Conservation (phyloP, 225 moss, liverwort and hornwort genomes). For the Thuidium tamariscinum region DNA sequence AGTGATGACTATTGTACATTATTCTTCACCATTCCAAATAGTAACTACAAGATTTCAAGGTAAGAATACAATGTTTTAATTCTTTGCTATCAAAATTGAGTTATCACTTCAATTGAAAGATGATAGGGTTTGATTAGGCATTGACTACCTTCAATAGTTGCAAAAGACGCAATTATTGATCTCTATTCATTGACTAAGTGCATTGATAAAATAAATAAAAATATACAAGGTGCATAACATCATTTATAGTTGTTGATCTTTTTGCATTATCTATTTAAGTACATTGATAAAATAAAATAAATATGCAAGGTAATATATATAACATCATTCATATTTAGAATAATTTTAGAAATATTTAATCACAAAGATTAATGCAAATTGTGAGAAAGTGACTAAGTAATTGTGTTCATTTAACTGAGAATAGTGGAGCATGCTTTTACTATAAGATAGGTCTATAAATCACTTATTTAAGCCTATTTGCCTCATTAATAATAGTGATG, state of each 20-base stretch:
- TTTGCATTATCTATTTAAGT: no score
- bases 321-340: no score
- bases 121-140: rapidly evolving
- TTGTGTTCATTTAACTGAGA: background rate
- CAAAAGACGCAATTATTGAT: rapidly evolving
- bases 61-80: rapidly evolving
- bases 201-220: background rate
- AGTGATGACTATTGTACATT: background rate
- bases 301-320: background rate
- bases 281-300: no score
- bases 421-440: background rate
- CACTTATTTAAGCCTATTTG: no score
- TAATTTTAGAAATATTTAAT: background rate
- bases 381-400: background rate
- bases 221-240: background rate
- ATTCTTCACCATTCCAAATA: no score
- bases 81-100: background rate
- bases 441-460: background rate
- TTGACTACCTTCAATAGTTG: background rate
- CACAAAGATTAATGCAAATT: background rate
- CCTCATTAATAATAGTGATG: no score
- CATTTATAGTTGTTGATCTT: no score
- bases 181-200: background rate
- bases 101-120: background rate
- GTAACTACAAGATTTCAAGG: background rate